Evolutionary conservation across 257 asterid genomes (phyloP).

Genomic region (Nicotiana attenuata): DNA sequence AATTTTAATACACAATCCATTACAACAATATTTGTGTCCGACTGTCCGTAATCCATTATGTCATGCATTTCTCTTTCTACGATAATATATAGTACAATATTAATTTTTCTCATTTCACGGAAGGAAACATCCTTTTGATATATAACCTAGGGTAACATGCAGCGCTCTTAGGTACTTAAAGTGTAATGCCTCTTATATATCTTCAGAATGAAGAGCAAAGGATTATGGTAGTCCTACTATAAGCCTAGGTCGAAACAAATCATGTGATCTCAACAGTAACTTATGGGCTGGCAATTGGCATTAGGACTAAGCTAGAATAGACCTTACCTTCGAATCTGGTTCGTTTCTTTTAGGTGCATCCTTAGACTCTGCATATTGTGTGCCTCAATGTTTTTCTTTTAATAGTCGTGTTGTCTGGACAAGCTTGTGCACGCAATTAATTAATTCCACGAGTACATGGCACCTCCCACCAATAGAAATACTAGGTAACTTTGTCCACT

Average conservation of each 20-base stretch:
- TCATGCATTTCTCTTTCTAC: neutral
- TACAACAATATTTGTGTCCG: neutral
- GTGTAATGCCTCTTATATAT: neutral
- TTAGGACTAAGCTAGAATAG: neutral
- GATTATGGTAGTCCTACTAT: neutral
- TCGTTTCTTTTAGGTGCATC: neutral
- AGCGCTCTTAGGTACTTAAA: neutral
- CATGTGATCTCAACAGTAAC: neutral
- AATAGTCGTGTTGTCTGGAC: too few relatives aligned
- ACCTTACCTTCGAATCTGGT: neutral
- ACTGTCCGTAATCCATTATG: neutral
- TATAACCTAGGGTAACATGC: slow-evolving; percentile 7
- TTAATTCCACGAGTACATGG: rapidly evolving
- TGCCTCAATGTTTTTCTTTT: neutral
- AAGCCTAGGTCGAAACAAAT: neutral
- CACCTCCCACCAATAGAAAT: too few relatives aligned
- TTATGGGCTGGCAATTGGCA: slow-evolving; percentile 3
- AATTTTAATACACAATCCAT: neutral
- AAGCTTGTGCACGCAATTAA: rapidly evolving
- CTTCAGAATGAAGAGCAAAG: neutral
- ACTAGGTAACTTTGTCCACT: too few relatives aligned
- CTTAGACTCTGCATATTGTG: neutral
- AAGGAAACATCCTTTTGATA: neutral
- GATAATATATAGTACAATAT: neutral
- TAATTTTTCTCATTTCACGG: neutral